Conservation (phyloP, 2,329 filamentous ascomycete genomes). For the Aspergillus texensis region DNA sequence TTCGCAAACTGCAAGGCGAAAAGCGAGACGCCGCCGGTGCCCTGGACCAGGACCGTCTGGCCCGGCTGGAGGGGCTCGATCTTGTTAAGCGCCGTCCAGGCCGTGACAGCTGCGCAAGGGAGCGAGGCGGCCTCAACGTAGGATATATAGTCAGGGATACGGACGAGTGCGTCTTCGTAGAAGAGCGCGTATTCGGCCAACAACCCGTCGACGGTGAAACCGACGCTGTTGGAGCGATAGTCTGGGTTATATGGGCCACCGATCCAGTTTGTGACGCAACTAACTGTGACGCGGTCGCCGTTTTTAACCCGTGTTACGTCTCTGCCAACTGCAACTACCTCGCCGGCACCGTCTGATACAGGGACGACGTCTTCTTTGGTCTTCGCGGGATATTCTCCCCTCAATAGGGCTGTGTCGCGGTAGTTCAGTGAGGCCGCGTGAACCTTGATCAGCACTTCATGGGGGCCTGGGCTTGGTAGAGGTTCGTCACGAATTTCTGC, state of each 20-base stretch:
- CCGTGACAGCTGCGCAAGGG: constrained; percentile 3
- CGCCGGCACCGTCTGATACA: constrained; percentile 1
- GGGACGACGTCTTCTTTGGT: background rate
- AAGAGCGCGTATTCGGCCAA: constrained; percentile 3
- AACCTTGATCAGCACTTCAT: constrained; percentile 6
- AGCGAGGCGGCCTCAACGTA: constrained; percentile 2
- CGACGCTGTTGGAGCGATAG: background rate
- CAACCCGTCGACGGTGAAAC: background rate
- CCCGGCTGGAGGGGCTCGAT: constrained; percentile 49
- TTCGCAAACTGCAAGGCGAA: constrained; percentile 47
- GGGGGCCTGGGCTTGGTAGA: background rate
- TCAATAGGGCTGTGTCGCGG: constrained; percentile 5
- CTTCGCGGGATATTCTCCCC: background rate
- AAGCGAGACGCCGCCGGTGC: constrained; percentile 58
- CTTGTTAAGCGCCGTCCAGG: constrained; percentile 19
- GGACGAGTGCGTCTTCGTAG: constrained; percentile 2
- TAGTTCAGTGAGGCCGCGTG: constrained; percentile 8
- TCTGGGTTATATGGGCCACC: constrained; percentile 2
- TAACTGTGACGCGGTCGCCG: constrained; percentile 2
- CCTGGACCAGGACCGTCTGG: constrained; percentile 56
- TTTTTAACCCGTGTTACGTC: background rate
- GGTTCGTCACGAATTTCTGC: background rate
- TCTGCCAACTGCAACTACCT: background rate
- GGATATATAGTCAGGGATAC: background rate
- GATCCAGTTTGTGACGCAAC: background rate